phyloP scores from a whole-genome alignment of 2,329 filamentous ascomycete genomes.

The Grosmannia huntii region DNA sequence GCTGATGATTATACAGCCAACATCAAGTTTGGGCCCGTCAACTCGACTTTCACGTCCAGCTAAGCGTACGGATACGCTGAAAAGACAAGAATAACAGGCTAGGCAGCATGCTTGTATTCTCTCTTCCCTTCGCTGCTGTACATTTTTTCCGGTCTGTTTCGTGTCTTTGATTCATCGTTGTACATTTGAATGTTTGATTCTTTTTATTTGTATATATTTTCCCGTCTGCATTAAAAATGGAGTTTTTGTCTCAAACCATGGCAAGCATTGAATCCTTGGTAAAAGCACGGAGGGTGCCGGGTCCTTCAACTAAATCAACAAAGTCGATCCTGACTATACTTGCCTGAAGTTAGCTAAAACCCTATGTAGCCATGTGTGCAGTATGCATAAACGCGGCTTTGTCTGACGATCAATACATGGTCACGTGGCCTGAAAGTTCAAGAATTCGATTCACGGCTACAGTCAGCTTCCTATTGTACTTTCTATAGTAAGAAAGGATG shows the following conservation, averaged over 20 bases:
- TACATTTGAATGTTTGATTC: background rate
- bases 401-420: no score
- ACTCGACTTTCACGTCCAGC: constrained; percentile 16
- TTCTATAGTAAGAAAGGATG: no score
- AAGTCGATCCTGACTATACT: no score
- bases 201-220: background rate
- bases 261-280: background rate
- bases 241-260: background rate
- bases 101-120: background rate
- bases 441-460: no score
- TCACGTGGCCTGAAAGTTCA: no score
- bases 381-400: no score
- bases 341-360: no score
- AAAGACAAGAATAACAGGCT: background rate
- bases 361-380: no score
- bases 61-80: constrained; percentile 1
- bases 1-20: constrained; percentile 13
- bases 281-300: no score
- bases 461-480: no score
- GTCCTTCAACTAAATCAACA: no score
- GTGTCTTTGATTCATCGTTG: background rate
- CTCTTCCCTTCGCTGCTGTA: background rate
- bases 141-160: background rate
- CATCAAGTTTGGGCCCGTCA: constrained; percentile 21
- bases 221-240: background rate